Evolutionary conservation across 768 basidiomycete species (phyloP).

Genomic region (Serendipita sp.): DNA sequence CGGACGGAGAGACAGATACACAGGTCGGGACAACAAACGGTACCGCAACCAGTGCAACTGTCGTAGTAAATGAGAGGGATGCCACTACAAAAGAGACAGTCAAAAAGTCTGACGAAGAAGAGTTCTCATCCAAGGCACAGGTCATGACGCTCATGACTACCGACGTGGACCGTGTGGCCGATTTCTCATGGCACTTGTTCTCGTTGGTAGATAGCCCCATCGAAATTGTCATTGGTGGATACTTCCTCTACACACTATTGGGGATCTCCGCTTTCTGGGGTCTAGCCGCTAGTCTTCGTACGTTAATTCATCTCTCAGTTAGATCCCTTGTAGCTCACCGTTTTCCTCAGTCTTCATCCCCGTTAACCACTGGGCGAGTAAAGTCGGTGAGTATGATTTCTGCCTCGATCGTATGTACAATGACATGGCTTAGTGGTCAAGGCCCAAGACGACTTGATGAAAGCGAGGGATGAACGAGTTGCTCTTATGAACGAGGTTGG

Average conservation of each 20-base stretch:
- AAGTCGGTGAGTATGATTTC: conserved; percentile 23
- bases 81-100: conserved; percentile 8
- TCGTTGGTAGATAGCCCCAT: conserved; percentile 64
- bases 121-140: conserved; percentile 45
- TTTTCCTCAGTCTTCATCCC: conserved; percentile 33
- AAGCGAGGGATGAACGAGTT: conserved; percentile 78
- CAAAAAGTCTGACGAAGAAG: conserved; percentile 27
- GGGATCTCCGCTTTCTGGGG: conserved; percentile 26
- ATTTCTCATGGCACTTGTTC: conserved; percentile 68
- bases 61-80: conserved; percentile 13
- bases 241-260: conserved; percentile 63
- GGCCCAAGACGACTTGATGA: conserved; percentile 80
- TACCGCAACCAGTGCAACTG: conserved; percentile 12
- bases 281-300: conserved; percentile 1
- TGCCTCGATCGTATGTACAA: not conserved
- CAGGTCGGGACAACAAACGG: conserved; percentile 11
- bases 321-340: not conserved
- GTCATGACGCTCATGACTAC: conserved; percentile 96
- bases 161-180: conserved; percentile 78
- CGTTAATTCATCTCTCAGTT: not conserved
- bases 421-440: conserved; percentile 32
- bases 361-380: conserved; percentile 71
- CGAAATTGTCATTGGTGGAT: conserved; percentile 56
- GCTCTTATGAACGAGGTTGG: conserved; percentile 74
- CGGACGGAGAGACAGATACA: not conserved